A percentile compares a stretch with the other conserved stretches of the same genome.
phyloP scores from a whole-genome alignment of 805 yeast species.

The Cyberlindnera petersonii region DNA sequence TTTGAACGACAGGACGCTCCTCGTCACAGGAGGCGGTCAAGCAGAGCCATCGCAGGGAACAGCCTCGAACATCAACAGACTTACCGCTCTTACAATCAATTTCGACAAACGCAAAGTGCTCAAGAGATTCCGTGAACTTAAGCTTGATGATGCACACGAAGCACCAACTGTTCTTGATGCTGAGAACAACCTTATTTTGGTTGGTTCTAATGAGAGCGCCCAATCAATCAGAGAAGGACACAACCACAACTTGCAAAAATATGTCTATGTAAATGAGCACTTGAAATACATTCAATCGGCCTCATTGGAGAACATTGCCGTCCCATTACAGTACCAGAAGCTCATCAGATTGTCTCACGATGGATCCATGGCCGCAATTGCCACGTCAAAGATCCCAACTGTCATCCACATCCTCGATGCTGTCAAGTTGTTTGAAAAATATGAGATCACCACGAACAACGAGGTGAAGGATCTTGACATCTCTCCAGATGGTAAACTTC shows the following conservation, averaged over 20 bases:
- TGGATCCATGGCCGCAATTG: constrained; percentile 62
- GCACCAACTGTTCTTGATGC: constrained; percentile 80
- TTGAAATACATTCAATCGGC: constrained; percentile 62
- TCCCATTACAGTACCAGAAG: constrained; percentile 47
- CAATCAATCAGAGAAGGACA: constrained; percentile 53
- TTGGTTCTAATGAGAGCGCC: constrained; percentile 76
- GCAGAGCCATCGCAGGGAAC: constrained; percentile 67
- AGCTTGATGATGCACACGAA: constrained; percentile 65
- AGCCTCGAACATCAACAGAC: constrained; percentile 47
- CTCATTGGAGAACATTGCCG: constrained; percentile 45
- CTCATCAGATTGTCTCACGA: constrained; percentile 55
- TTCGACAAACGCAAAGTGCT: constrained; percentile 48
- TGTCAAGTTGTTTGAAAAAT: constrained; percentile 50
- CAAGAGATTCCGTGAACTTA: constrained; percentile 67
- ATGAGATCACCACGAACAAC: constrained; percentile 53
- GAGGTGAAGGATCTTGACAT: constrained; percentile 64
- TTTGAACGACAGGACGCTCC: constrained; percentile 54
- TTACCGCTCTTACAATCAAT: constrained; percentile 65
- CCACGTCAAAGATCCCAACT: constrained; percentile 68
- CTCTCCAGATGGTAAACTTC: constrained; percentile 64
- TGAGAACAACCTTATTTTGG: constrained; percentile 46
- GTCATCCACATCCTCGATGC: constrained; percentile 61
- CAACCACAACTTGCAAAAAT: constrained; percentile 69
- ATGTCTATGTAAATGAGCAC: constrained; percentile 62
- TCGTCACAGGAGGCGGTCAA: constrained; percentile 61